Conservation (phyloP, 768 basidiomycete genomes). For the Cyclocybe cylindracea region DNA sequence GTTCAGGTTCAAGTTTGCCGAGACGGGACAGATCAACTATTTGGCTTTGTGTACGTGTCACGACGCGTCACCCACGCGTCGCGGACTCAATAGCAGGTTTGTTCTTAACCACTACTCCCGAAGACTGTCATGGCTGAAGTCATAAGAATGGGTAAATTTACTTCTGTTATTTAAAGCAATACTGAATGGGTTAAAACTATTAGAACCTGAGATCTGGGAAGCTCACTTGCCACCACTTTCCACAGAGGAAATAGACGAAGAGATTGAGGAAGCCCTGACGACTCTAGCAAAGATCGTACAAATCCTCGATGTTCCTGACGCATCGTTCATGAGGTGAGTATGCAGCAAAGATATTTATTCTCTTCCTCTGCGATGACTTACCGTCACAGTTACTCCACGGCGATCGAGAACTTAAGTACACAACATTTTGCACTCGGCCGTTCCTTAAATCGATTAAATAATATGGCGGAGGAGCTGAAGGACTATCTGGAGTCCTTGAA, state of each 20-base stretch:
- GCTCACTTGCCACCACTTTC: constrained; percentile 18
- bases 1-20: background rate
- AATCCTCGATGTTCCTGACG: constrained; percentile 34
- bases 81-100: too few relatives aligned
- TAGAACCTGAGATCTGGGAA: constrained; percentile 12
- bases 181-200: background rate
- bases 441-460: constrained; percentile 31
- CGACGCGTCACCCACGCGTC: too few relatives aligned
- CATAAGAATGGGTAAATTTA: background rate
- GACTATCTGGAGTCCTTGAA: constrained; percentile 30
- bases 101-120: too few relatives aligned
- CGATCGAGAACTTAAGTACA: constrained; percentile 33
- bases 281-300: constrained; percentile 25
- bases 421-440: constrained; percentile 31
- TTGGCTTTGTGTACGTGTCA: constrained; percentile 33
- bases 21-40: constrained; percentile 9
- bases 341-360: background rate
- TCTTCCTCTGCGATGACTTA: background rate
- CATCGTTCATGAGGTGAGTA: constrained; percentile 33
- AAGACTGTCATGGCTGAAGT: background rate
- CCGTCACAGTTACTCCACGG: constrained; percentile 35
- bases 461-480: constrained; percentile 38
- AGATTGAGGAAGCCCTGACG: constrained; percentile 21
- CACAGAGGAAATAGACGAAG: constrained; percentile 13
- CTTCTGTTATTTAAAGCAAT: background rate